Base-by-base conservation (phyloP, 2,329 filamentous ascomycete genomes). In the Colletotrichum endophyticum region DNA sequence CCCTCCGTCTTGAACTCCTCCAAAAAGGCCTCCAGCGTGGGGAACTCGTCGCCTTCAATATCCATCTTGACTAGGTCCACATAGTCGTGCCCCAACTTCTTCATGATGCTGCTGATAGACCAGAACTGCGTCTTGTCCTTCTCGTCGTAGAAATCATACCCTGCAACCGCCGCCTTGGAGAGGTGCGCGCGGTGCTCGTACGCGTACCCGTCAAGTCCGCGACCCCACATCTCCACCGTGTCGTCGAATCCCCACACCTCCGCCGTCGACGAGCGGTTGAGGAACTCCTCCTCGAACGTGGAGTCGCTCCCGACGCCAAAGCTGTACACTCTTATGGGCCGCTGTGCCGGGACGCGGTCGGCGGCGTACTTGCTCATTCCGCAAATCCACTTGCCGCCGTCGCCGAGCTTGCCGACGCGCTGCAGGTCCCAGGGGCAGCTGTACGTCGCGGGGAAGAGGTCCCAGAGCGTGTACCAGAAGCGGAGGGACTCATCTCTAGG, bases 321-420 rank as follows among this genome's bases (percentile, higher is more conserved):
- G 28, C 81, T 83, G 79, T 86, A 86, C 73, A 86, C 82, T 63
- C 83, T 71, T 64, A 81, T 80, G 12, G 81, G 79, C 32, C 44
- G 66, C 83, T 70, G 67, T 80, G 81, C 13, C 80, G 79, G 25
- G 34, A 62, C 7, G 25, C 34, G 22, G 16, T 15, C 16, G 27
- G 72, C 74, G 75, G 84, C 83, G 76, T 83, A 84, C 16, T 80
- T 78, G 8, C 80, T 81, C 82, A 86, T 84, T 13, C 85, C 85
- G 78, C 84, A 87, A 13, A 86, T 81, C 82, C 84, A 85, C 78
- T 86, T 87, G 12, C 85, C 85, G 28, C 85, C 85, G 34, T 86
- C 84, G 30, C 85, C 85, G 1, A 84, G 76, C 6, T 80, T 78
- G 2, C 85, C 85, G 3, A 86, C 79, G 8, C 85, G 81, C 71